Evolutionary conservation across 192 early-diverging fungal genomes (phyloP), one percentile per base, ranked within the genome.

Genomic region (Gamsiella multidivaricata): DNA sequence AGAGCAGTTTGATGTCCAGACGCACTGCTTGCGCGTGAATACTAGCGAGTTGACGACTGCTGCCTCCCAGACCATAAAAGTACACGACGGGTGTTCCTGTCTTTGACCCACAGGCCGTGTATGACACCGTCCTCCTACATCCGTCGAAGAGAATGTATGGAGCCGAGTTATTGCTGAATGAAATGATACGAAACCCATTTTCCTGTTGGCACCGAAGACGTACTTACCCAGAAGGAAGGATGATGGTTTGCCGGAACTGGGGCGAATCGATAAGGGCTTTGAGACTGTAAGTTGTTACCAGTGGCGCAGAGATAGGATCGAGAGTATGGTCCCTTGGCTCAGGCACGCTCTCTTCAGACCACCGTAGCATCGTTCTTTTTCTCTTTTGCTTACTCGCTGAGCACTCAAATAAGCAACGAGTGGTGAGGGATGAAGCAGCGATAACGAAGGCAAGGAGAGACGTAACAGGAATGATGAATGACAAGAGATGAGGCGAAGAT

Each of bases 21-120:
- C 73, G 65, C 5, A 78, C 65, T 17, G 73, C 73, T 34, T 78
- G 73, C 15, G 73, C 53, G 32, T 78, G 73, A 34, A 78, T 55
- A 22, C 51, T 62, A 7, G 73, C 73, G 41, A 78, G 54, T 28
- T 69, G 73, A 14, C 73, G 73, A 51, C 65, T 45, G 28, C 73
- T 78, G 5, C 73, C 73, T 23, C 73, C 73, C 14, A 78, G 43
- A 3, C 73, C 73, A 15, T 78, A 78, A 42, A 68, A 78, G 33
- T 63, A 78, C 26, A 78, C 22, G 9, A 68, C 47, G 8, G 47
- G 65, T 0, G 36, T 56, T 2, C 73, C 73, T 33, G 73, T 63
- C 54, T 23, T 78, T 8, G 73, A 78, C 6, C 73, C 73, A 28
- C 73, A 78, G 5, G 60, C 63, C 25, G 73, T 31, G 25, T 63